Percentiles rank a stretch among this genome's conserved stretches.
Evolutionary conservation across 192 early-diverging fungal genomes (phyloP).

Genomic region (Obelidium mucronatum): DNA sequence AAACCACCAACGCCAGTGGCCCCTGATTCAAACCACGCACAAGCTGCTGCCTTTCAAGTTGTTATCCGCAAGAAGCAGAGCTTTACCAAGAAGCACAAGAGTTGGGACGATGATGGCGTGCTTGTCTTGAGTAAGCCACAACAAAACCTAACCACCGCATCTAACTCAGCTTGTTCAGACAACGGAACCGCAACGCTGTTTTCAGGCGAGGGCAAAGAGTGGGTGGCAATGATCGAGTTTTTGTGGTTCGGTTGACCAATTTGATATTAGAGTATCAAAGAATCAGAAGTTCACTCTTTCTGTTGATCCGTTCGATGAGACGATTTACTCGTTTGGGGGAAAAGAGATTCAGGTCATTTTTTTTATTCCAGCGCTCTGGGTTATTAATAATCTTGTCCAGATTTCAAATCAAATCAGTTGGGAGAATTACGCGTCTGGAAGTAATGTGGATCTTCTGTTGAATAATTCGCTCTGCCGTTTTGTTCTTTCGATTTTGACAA

Average conservation of each 20-base stretch:
- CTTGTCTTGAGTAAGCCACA: background rate
- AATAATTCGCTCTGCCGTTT: too few relatives aligned
- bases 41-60: background rate
- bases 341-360: slow-evolving; percentile 12
- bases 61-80: slow-evolving; percentile 19
- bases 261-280: background rate
- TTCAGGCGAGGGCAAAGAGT: slow-evolving; percentile 5
- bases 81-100: slow-evolving; percentile 26
- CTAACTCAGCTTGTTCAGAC: background rate
- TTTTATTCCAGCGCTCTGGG: background rate
- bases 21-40: background rate
- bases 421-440: slow-evolving; percentile 17
- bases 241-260: too few relatives aligned
- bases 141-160: background rate
- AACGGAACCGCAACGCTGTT: background rate
- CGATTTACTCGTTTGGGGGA: slow-evolving; percentile 15
- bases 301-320: background rate
- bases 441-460: background rate
- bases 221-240: background rate
- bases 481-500: background rate
- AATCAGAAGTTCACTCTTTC: background rate
- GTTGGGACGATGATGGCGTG: slow-evolving; percentile 21
- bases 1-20: background rate
- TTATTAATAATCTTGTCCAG: background rate
- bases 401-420: slow-evolving; percentile 14